These are phyloP conservation scores for Rheum nobile DNA, from an alignment of 148 eudicot species.

Conservation along the genomic window DNA sequence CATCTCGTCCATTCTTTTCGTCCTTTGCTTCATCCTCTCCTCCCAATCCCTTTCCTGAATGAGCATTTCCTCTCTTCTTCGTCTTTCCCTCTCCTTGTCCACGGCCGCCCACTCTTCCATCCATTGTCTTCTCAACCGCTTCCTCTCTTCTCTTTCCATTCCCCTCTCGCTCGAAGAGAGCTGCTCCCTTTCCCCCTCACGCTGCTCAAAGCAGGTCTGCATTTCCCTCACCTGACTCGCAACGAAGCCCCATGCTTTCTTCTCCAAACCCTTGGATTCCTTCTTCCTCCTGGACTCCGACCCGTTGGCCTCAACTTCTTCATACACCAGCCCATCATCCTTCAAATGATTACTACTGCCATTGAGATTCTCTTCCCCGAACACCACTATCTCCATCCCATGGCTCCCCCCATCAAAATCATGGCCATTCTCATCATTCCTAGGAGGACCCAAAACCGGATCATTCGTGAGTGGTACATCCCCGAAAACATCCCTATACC, in stretches of 20 bases:
- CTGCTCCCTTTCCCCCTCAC: conserved; percentile 57
- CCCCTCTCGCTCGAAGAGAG: conserved; percentile 33
- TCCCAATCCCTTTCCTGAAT: conserved; percentile 59
- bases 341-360: conserved; percentile 31
- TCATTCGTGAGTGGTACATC: conserved; percentile 56
- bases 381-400: conserved; percentile 42
- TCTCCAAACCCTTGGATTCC: conserved; percentile 59
- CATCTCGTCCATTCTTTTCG: conserved; percentile 61
- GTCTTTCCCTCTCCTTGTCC: conserved; percentile 48
- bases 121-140: conserved; percentile 45
- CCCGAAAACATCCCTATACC: conserved; percentile 88
- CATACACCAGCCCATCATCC: conserved; percentile 57
- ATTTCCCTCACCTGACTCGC: conserved; percentile 58
- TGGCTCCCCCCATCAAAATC: conserved; percentile 50
- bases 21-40: conserved; percentile 77
- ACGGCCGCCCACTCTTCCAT: conserved; percentile 62
- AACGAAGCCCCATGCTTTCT: conserved; percentile 55
- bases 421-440: conserved; percentile 32
- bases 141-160: conserved; percentile 48
- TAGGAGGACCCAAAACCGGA: conserved; percentile 25
- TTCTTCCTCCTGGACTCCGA: conserved; percentile 55
- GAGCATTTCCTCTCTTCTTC: conserved; percentile 48
- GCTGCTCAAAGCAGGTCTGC: conserved; percentile 56
- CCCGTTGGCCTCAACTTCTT: conserved; percentile 60
- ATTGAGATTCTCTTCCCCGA: too few relatives aligned